Evolutionary conservation across 2,329 filamentous ascomycete genomes (phyloP).

Genomic region (Ceratocystis smalleyi): DNA sequence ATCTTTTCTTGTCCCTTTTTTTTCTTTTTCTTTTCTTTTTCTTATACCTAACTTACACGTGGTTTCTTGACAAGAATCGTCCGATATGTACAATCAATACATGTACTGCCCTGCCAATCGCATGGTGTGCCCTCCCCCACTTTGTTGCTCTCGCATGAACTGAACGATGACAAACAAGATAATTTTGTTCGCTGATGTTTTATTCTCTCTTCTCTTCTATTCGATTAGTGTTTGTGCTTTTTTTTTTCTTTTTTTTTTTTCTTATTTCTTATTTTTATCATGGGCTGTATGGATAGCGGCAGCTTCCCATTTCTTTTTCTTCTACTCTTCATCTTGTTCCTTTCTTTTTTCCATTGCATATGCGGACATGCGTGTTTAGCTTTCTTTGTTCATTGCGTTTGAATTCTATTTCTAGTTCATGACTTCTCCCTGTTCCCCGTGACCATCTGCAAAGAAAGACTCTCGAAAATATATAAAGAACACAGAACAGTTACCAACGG

Average conservation of each 20-base stretch:
- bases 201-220: background rate
- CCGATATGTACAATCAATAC: slow-evolving; percentile 7
- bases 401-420: slow-evolving; percentile 2
- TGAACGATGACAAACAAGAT: background rate
- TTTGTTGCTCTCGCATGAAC: background rate
- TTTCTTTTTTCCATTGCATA: slow-evolving; percentile 1
- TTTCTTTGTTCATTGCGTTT: background rate
- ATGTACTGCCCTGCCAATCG: background rate
- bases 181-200: background rate
- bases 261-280: background rate
- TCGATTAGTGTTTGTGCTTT: too few relatives aligned
- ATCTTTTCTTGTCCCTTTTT: too few relatives aligned
- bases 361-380: slow-evolving; percentile 1
- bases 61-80: background rate
- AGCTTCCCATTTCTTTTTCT: background rate
- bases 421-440: background rate
- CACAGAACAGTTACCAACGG: background rate
- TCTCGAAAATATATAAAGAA: too few relatives aligned
- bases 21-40: background rate
- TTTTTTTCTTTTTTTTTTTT: background rate
- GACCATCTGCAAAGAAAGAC: background rate
- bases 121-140: background rate
- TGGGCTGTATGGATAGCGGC: slow-evolving; percentile 1
- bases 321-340: background rate
- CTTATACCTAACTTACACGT: background rate